Evolutionary conservation across 1,139 yeast species (phyloP).

Genomic region (Kurtzmaniella quercitrusa): DNA sequence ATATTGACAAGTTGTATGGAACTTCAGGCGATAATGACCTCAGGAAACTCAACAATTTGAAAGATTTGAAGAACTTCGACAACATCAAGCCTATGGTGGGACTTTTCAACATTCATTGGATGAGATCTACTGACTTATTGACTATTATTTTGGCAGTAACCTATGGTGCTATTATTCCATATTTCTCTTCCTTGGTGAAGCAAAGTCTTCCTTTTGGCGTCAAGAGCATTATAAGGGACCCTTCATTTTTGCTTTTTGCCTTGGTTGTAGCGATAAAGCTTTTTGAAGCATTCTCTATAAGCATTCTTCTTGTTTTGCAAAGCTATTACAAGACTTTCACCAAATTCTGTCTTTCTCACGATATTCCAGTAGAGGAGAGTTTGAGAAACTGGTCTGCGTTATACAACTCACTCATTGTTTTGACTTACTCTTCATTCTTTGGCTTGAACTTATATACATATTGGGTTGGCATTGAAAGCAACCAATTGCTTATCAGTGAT

Average conservation of each 20-base stretch:
- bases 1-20: constrained; percentile 76
- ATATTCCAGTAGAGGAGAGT: constrained; percentile 64
- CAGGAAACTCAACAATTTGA: constrained; percentile 33
- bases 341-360: constrained; percentile 60
- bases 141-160: constrained; percentile 47
- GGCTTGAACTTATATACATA: constrained; percentile 36
- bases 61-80: constrained; percentile 42
- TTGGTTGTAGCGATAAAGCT: constrained; percentile 50
- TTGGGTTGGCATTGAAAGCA: constrained; percentile 16
- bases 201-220: constrained; percentile 14
- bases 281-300: constrained; percentile 50
- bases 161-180: constrained; percentile 42
- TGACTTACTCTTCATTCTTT: constrained; percentile 43
- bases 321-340: constrained; percentile 64
- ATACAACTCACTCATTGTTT: constrained; percentile 51
- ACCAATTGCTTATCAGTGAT: constrained; percentile 23
- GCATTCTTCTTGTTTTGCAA: constrained; percentile 54
- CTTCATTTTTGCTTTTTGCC: constrained; percentile 31
- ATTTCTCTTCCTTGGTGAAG: constrained; percentile 29
- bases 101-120: constrained; percentile 58
- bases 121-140: constrained; percentile 63
- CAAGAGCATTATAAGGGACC: constrained; percentile 4
- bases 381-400: constrained; percentile 74
- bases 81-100: constrained; percentile 60
- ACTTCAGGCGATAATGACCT: constrained; percentile 39